Evolutionary conservation across 2,329 filamentous ascomycete species (phyloP), one percentile per base, ranked within the genome.

Genomic region (Lecanicillium sp.): DNA sequence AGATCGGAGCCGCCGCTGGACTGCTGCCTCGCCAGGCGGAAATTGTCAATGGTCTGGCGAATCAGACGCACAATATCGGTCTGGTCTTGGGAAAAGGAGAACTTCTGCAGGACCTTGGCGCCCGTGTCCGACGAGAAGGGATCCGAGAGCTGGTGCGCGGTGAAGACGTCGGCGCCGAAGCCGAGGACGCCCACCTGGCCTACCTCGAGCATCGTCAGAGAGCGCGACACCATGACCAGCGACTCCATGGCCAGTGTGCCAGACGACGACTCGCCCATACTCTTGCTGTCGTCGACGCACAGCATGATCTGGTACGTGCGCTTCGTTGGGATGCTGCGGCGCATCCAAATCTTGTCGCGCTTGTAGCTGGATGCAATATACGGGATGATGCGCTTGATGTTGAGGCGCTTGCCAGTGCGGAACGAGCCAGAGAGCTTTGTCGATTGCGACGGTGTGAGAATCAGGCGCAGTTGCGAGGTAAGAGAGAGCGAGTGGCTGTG

Each of bases 291-390:
- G 60, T 99, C 92, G 28, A 99, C 87, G 29, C 92, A 94, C 36
- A 99, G 82, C 68, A 98, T 80, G 60, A 98, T 94, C 62, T 99
- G 94, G 64, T 98, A 98, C 41, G 82, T 84, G 29, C 94, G 84
- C 65, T 97, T 97, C 28, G 83, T 90, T 1, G 94, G 94, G 36
- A 95, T 80, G 25, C 79, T 83, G 40, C 94, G 81, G 12, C 94
- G 84, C 83, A 98, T 94, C 92, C 92, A 99, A 64, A 99, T 99
- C 72, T 98, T 98, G 75, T 99, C 92, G 44, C 92, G 86, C 71
- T 96, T 97, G 74, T 96, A 98, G 57, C 85, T 83, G 1, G 89
- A 97, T 2, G 94, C 92, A 51, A 99, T 97, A 66, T 98, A 99
- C 0, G 94, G 92, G 53, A 99, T 98, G 64, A 99, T 98, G 50